A percentile compares a stretch with the other conserved stretches of the same genome.
Evolutionary conservation across 495 filamentous ascomycete genomes (phyloP).

Genomic region (Daldinia childiae): DNA sequence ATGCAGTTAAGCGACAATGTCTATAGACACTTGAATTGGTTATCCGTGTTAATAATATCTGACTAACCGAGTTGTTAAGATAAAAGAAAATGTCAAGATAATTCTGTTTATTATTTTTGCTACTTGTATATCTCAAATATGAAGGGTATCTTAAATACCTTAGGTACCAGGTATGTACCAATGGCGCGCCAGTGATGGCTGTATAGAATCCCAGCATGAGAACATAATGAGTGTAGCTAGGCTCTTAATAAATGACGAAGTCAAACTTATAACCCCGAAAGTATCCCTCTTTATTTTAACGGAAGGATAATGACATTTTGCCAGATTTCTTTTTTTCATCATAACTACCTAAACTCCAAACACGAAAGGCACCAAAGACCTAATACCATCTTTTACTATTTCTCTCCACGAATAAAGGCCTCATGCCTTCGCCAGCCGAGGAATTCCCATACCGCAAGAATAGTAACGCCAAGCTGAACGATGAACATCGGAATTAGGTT

Average conservation of each 20-base stretch:
- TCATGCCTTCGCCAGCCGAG: constrained; percentile 32
- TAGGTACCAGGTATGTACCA: background rate
- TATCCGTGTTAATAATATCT: too few species aligned
- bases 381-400: background rate
- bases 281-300: background rate
- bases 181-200: background rate
- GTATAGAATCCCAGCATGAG: background rate
- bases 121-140: background rate
- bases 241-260: background rate
- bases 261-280: background rate
- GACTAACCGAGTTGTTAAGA: background rate
- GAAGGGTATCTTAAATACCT: background rate
- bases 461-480: constrained; percentile 49
- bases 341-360: background rate
- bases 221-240: background rate
- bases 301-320: background rate
- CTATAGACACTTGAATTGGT: too few species aligned
- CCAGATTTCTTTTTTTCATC: background rate
- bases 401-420: constrained; percentile 8
- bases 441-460: constrained; percentile 37
- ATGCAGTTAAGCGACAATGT: too few species aligned
- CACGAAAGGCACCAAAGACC: background rate
- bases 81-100: background rate
- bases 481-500: constrained; percentile 64
- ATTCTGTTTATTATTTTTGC: background rate